Evolutionary conservation across 2,329 filamentous ascomycete genomes (phyloP), one percentile per base, ranked within the genome.

Genomic region (Paraphaeosphaeria sporulosa): DNA sequence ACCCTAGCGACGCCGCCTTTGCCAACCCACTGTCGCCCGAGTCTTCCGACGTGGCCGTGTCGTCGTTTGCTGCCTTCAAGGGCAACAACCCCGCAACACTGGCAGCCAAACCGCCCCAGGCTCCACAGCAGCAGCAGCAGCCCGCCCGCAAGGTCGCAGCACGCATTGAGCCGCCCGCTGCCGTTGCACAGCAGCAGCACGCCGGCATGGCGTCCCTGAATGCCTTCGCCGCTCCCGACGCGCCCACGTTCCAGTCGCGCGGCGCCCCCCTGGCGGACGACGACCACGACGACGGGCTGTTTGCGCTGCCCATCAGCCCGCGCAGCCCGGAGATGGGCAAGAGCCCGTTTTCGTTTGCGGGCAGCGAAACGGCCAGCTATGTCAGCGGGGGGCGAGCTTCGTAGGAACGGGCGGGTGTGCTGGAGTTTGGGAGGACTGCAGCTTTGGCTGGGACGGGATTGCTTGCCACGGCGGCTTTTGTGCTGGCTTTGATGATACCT

Each of bases 221-320:
- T 58, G 81, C 82, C 8, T 73, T 82, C 27, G 77, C 80, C 5
- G 69, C 66, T 1, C 65, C 69, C 23, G 44, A 50, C 53, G 68
- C 64, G 7, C 73, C 71, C 1, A 40, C 65, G 4, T 77, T 76
- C 49, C 61, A 77, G 63, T 67, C 69, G 10, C 68, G 75, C 46
- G 71, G 66, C 3, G 74, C 19, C 64, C 72, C 52, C 71, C 65
- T 64, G 76, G 78, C 61, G 66, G 76, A 79, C 10, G 79, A 82
- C 6, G 87, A 89, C 43, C 86, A 85, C 0, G 90, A 93, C 66
- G 93, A 96, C 60, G 94, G 91, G 43, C 83, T 97, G 2, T 97
- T 97, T 73, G 93, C 93, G 0, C 85, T 96, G 55, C 93, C 92
- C 1, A 87, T 97, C 80, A 94, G 91, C 71, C 93, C 93, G 1